These are phyloP conservation scores for Pyrenophora graminea DNA, from an alignment of 2,329 filamentous ascomycete species.

Conservation along the genomic window DNA sequence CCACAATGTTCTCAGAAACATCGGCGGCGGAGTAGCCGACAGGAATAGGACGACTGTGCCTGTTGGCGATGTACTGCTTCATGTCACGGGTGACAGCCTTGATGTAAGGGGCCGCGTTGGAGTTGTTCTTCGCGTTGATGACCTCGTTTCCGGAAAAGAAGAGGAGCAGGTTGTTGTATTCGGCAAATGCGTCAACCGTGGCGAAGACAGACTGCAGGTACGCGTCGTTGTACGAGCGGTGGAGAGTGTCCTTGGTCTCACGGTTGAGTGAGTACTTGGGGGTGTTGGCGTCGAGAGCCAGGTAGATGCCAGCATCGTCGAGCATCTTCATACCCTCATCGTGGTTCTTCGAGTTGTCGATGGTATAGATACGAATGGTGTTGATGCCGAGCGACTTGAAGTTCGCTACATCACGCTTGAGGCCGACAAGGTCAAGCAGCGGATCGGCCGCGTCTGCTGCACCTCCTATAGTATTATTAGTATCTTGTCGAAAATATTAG, in stretches of 20 bases:
- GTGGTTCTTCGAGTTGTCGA: slow-evolving; percentile 84
- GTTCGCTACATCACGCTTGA: slow-evolving; percentile 76
- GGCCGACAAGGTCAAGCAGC: slow-evolving; percentile 69
- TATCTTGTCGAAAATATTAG: slow-evolving; percentile 39
- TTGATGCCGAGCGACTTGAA: slow-evolving; percentile 89
- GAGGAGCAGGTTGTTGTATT: slow-evolving; percentile 83
- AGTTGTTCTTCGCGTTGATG: slow-evolving; percentile 68
- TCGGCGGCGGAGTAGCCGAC: slow-evolving; percentile 86
- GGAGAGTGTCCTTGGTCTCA: slow-evolving; percentile 58
- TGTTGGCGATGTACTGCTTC: slow-evolving; percentile 77
- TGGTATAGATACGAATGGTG: slow-evolving; percentile 87
- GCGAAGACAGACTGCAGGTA: slow-evolving; percentile 87
- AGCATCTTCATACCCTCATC: slow-evolving; percentile 82
- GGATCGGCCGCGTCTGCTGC: slow-evolving; percentile 63
- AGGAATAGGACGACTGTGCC: slow-evolving; percentile 68
- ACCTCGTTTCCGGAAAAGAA: slow-evolving; percentile 83
- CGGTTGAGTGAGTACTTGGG: slow-evolving; percentile 88
- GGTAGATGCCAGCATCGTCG: slow-evolving; percentile 85
- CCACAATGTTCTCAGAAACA: slow-evolving; percentile 77
- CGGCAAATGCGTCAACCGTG: slow-evolving; percentile 74
- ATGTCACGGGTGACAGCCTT: slow-evolving; percentile 77
- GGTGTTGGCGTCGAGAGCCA: slow-evolving; percentile 88
- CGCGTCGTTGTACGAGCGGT: slow-evolving; percentile 77
- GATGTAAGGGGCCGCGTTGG: slow-evolving; percentile 70
- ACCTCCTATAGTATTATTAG: slow-evolving; percentile 45